A percentile compares a stretch with the other conserved stretches of the same genome.
Evolutionary conservation across 169 alveolate genomes (phyloP).

Genomic region (Plasmodium falciparum): DNA sequence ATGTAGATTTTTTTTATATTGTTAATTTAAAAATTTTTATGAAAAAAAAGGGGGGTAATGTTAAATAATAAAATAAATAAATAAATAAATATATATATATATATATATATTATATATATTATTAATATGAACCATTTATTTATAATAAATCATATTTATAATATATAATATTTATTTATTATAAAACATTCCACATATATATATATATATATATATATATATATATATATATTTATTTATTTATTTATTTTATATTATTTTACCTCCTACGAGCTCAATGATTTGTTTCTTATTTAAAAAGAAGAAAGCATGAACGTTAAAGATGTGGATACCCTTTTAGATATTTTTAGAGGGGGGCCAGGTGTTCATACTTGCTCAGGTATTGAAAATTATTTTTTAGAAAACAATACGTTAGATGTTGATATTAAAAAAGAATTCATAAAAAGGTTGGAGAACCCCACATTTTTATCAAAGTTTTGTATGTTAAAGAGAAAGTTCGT

Average conservation of each 20-base stretch:
- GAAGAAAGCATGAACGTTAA: not conserved
- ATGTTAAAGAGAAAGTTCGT: constrained; percentile 22
- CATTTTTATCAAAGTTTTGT: constrained; percentile 37
- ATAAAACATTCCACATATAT: too few relatives aligned
- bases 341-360: constrained; percentile 60
- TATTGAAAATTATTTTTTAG: constrained; percentile 34
- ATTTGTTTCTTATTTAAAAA: not conserved
- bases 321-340: constrained; percentile 6
- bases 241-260: not conserved
- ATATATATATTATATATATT: too few relatives aligned
- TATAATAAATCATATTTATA: too few relatives aligned
- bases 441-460: constrained; percentile 27
- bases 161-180: too few relatives aligned
- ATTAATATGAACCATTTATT: too few relatives aligned
- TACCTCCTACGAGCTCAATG: not conserved
- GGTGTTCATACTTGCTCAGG: constrained; percentile 46
- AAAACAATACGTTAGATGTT: constrained; percentile 24
- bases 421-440: constrained; percentile 41
- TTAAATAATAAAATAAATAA: too few relatives aligned
- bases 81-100: too few relatives aligned
- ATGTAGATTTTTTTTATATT: too few relatives aligned
- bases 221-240: not conserved
- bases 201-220: too few relatives aligned
- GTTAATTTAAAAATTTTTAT: too few relatives aligned
- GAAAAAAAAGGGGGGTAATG: too few relatives aligned